These are phyloP conservation scores for Taiozyma sp. DNA, from an alignment of 1,139 yeast genomes.

Conservation along the genomic window DNA sequence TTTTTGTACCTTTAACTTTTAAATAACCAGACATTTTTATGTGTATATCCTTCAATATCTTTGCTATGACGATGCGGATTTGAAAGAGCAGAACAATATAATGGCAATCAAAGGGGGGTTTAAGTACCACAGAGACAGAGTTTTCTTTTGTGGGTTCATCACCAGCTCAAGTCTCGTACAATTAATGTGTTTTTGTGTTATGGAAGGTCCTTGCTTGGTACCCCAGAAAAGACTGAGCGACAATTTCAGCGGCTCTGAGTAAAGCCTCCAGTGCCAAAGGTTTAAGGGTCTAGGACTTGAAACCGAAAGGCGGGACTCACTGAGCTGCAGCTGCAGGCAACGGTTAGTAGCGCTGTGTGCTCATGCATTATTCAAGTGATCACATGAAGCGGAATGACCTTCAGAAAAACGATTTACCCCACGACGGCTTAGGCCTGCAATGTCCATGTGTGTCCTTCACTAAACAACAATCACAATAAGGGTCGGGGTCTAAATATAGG, in stretches of 20 bases:
- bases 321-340: too few species aligned
- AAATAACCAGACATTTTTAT: constrained; percentile 10
- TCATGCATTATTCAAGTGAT: too few species aligned
- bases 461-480: too few species aligned
- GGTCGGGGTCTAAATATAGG: too few species aligned
- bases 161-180: neutral
- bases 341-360: too few species aligned
- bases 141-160: neutral
- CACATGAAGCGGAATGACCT: too few species aligned
- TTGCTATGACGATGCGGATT: neutral
- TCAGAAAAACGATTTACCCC: too few species aligned
- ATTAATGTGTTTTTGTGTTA: neutral
- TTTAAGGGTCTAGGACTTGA: too few species aligned
- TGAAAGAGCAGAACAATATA: neutral
- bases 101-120: neutral
- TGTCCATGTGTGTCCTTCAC: too few species aligned
- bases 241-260: neutral
- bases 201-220: neutral
- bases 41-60: neutral
- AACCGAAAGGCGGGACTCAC: too few species aligned
- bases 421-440: too few species aligned
- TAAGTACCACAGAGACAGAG: neutral
- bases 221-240: neutral
- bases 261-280: too few species aligned
- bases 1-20: constrained; percentile 20